Evolutionary conservation across 208 protist genomes (phyloP).

Genomic region (Wallacemonas collosoma): DNA sequence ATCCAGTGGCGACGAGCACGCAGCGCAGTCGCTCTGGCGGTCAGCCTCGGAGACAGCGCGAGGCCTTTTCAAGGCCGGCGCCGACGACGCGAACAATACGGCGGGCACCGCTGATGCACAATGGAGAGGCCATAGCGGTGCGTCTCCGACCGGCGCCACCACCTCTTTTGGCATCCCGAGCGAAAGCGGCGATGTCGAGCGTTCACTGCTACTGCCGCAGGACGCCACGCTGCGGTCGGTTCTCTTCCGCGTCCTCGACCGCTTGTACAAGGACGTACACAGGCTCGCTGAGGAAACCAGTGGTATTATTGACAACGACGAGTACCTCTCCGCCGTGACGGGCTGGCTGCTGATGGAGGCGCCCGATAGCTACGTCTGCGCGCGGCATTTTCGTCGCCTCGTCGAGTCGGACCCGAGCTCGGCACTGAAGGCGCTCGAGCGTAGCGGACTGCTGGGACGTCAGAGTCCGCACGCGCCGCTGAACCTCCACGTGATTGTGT

Average conservation of each 20-base stretch:
- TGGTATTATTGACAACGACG: constrained; percentile 39
- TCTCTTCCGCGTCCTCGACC: constrained; percentile 16
- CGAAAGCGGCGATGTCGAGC: not conserved
- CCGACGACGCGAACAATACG: not conserved
- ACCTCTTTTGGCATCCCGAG: too few relatives aligned
- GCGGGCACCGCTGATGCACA: not conserved
- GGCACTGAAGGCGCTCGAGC: constrained; percentile 57
- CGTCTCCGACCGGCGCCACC: too few relatives aligned
- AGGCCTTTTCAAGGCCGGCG: constrained; percentile 2
- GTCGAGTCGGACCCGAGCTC: constrained; percentile 52
- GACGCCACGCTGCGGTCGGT: constrained; percentile 14
- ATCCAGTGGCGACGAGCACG: not conserved
- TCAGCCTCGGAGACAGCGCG: constrained; percentile 13
- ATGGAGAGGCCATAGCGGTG: not conserved
- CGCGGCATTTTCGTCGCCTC: constrained; percentile 63
- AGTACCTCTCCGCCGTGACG: constrained; percentile 53
- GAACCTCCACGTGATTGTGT: constrained; percentile 49
- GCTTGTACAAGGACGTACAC: constrained; percentile 24
- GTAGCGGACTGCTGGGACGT: constrained; percentile 46
- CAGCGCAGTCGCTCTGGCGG: constrained; percentile 13
- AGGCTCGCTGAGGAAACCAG: constrained; percentile 32
- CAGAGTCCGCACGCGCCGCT: constrained; percentile 26
- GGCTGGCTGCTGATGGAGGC: constrained; percentile 79
- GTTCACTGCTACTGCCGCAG: not conserved
- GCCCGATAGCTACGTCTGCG: constrained; percentile 39